Evolutionary conservation across 176 grass and related monocot species (phyloP), one percentile per base, ranked within the genome.

Genomic region (Neostapfia colusana): DNA sequence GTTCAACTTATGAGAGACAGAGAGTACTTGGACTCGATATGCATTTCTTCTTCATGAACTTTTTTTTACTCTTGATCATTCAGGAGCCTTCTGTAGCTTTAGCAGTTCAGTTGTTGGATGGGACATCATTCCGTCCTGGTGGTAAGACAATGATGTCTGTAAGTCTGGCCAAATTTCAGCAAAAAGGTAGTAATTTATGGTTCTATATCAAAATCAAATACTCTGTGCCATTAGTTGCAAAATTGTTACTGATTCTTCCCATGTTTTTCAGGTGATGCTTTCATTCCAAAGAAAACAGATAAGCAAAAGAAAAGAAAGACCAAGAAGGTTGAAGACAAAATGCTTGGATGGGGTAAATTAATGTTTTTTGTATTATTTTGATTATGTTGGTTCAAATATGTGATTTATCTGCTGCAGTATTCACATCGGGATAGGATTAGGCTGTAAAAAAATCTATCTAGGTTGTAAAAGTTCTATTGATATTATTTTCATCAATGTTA

Each of bases 331-430:
- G 89, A 92, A 78, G 85, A 95, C 78, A 99, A 92, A 80, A 92
- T 95, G 78, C 89, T 99, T 80, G 89, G 95, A 86, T 99, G 91
- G 95, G 91, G 91, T 99, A 92, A 86, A 80, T 77, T 84, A 18
- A 61, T 70, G 20, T 12, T 60, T 65, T 13, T 65, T 59, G 9
- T 44, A 23, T 27, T 27, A 57, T 69, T 77, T 68, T 78, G 10
- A 53, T 74, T 69, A 54, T 84, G 31, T 64, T 63, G 12, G 51
- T 49, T 67, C 45, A 16, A 84, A 63, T 58, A 36, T 69, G 27
- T 83, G 15, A 25, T 73, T 16, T 74, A 48, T 27, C 46, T 42
- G 25, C 66, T 45, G 25, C 15, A 43, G 28, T 73, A 31, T 56
- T 17, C 16, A 60, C n/a, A 7, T 7, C 69, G 41, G 17, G 35